Percentiles rank a stretch among this genome's conserved stretches.
These are phyloP conservation scores for Cryptococcus floricola DNA, from an alignment of 1,284 basidiomycete species.

Conservation along the genomic window DNA sequence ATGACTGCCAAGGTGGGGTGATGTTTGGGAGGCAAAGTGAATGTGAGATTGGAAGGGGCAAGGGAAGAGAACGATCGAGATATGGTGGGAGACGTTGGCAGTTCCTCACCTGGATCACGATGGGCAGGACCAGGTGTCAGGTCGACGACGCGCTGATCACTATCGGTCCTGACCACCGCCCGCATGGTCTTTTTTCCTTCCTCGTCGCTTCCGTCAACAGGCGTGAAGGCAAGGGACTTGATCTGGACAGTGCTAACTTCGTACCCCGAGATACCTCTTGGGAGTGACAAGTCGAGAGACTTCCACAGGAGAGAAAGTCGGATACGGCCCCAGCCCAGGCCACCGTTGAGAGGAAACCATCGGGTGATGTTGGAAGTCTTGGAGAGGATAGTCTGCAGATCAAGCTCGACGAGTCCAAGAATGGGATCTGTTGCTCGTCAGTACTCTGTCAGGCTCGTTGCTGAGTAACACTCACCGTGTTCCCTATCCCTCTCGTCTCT, in stretches of 20 bases:
- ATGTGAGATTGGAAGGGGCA: not conserved
- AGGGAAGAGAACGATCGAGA: not conserved
- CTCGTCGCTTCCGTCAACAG: not conserved
- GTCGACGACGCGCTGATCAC: not conserved
- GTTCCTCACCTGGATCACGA: not conserved
- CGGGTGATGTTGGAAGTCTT: constrained; percentile 15
- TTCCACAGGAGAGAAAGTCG: constrained; percentile 49
- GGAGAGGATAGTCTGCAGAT: constrained; percentile 31
- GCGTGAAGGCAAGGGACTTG: constrained; percentile 3
- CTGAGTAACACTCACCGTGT: constrained; percentile 31
- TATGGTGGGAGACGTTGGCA: not conserved
- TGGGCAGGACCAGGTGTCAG: not conserved
- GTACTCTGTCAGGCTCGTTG: not conserved
- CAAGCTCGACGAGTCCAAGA: constrained; percentile 36
- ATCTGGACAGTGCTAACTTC: constrained; percentile 45
- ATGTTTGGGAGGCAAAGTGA: not conserved
- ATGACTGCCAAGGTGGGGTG: constrained; percentile 31
- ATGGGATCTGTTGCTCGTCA: constrained; percentile 34
- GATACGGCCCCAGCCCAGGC: constrained; percentile 45
- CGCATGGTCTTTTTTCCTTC: constrained; percentile 4
- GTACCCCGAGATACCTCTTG: constrained; percentile 36
- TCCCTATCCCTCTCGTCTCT: constrained; percentile 73
- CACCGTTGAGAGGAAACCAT: constrained; percentile 45
- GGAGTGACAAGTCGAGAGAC: constrained; percentile 44
- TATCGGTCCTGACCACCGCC: not conserved